Percentiles rank a stretch among this genome's conserved stretches.
Evolutionary conservation across 805 yeast species (phyloP).

Genomic region (Myxozyma vanderwaltii): DNA sequence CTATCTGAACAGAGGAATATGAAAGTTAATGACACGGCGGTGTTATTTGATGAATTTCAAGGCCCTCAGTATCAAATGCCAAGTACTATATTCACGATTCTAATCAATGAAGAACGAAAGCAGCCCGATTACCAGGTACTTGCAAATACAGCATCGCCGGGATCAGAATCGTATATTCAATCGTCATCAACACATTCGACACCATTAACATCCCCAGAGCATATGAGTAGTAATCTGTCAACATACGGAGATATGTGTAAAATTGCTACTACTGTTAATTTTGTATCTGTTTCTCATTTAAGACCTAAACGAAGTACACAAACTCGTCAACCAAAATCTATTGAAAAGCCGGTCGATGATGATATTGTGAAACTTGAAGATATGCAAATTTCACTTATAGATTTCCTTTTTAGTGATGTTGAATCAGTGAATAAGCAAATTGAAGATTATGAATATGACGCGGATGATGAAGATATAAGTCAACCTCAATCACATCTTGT

Average conservation of each 20-base stretch:
- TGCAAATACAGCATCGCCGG: too few species aligned
- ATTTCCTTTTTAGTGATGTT: not conserved
- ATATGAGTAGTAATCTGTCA: not conserved
- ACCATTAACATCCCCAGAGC: slow-evolving; percentile 2
- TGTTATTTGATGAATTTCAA: not conserved
- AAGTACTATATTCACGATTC: not conserved
- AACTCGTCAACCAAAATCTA: too few species aligned
- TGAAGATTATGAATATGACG: not conserved
- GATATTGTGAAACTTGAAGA: too few species aligned
- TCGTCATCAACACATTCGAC: not conserved
- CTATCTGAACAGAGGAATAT: too few species aligned
- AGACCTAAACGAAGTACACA: not conserved
- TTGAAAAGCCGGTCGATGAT: too few species aligned
- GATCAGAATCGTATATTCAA: not conserved
- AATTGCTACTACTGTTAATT: not conserved
- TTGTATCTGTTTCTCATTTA: not conserved
- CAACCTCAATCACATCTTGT: too few species aligned
- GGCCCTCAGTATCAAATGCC: not conserved
- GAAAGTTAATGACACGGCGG: too few species aligned
- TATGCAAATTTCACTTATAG: too few species aligned
- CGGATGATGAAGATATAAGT: not conserved
- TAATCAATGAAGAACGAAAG: not conserved
- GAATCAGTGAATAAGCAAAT: not conserved
- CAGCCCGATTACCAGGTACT: not conserved
- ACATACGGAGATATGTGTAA: not conserved